Conservation (phyloP, 202 grass and related monocot species). For the Eragrostis tef region DNA sequence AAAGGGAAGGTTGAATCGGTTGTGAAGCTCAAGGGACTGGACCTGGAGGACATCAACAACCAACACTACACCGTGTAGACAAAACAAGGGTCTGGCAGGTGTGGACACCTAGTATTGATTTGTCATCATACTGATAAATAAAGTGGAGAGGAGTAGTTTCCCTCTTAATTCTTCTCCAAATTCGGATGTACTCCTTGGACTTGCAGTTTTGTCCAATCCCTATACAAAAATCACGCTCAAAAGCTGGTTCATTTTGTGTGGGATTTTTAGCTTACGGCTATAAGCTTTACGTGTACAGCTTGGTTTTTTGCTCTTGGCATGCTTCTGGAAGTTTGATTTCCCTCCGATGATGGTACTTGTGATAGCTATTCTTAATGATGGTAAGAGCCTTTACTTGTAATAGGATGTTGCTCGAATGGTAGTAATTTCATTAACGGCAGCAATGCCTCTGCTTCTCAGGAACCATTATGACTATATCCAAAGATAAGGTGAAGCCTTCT, state of each 20-base stretch:
- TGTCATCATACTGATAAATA: neutral
- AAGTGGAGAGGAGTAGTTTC: neutral
- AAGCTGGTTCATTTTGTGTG: conserved; percentile 5
- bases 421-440: neutral
- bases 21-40: conserved; percentile 51
- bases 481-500: conserved; percentile 76
- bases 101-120: neutral
- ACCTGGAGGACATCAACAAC: conserved; percentile 62
- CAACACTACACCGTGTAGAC: conserved; percentile 59
- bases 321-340: conserved; percentile 73
- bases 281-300: conserved; percentile 52
- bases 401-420: neutral
- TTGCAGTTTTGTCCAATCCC: neutral
- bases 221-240: neutral
- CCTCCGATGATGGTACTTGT: conserved; percentile 72
- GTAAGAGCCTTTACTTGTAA: conserved; percentile 45
- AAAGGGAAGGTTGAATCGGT: conserved; percentile 64
- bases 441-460: conserved; percentile 48
- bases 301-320: conserved; percentile 69
- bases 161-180: neutral
- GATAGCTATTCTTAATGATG: conserved; percentile 81
- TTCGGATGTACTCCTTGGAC: neutral
- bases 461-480: conserved; percentile 85
- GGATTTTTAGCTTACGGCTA: conserved; percentile 16
- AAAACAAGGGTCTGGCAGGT: too few relatives aligned